Conservation (phyloP, 176 grass and related monocot species). For the Chloris gayana region DNA sequence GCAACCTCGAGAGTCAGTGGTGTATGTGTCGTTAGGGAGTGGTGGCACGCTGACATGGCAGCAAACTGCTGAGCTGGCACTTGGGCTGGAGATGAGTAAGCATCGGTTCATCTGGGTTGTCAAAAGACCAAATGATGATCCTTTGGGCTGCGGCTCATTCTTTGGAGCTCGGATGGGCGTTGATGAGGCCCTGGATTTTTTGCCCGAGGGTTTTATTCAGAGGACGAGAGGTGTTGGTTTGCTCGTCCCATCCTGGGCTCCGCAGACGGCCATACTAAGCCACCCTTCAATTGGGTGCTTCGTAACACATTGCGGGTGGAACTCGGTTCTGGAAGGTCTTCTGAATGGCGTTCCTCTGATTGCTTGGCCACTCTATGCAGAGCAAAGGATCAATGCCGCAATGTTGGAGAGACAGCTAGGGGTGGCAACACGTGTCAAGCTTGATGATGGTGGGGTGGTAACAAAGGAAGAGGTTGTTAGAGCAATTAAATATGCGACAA, state of each 20-base stretch:
- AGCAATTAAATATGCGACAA: no score
- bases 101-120: slow-evolving; percentile 59
- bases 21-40: slow-evolving; percentile 67
- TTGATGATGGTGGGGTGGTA: no score
- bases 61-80: slow-evolving; percentile 54
- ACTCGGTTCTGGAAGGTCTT: slow-evolving; percentile 54
- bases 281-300: slow-evolving; percentile 42
- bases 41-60: slow-evolving; percentile 48
- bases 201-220: slow-evolving; percentile 43
- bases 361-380: slow-evolving; percentile 58
- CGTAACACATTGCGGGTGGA: slow-evolving; percentile 75
- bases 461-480: no score
- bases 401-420: slow-evolving; percentile 40
- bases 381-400: slow-evolving; percentile 64
- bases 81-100: slow-evolving; percentile 47
- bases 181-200: slow-evolving; percentile 13
- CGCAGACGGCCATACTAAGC: slow-evolving; percentile 43
- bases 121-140: slow-evolving; percentile 36
- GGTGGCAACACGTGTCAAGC: slow-evolving; percentile 27
- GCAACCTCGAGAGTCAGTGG: slow-evolving; percentile 55
- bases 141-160: background rate
- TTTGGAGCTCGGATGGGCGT: slow-evolving; percentile 12
- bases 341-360: slow-evolving; percentile 53
- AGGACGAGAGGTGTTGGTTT: slow-evolving; percentile 40
- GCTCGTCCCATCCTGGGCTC: slow-evolving; percentile 8